Evolutionary conservation across 2,329 filamentous ascomycete genomes (phyloP).

Genomic region (Lecanosticta acicola): DNA sequence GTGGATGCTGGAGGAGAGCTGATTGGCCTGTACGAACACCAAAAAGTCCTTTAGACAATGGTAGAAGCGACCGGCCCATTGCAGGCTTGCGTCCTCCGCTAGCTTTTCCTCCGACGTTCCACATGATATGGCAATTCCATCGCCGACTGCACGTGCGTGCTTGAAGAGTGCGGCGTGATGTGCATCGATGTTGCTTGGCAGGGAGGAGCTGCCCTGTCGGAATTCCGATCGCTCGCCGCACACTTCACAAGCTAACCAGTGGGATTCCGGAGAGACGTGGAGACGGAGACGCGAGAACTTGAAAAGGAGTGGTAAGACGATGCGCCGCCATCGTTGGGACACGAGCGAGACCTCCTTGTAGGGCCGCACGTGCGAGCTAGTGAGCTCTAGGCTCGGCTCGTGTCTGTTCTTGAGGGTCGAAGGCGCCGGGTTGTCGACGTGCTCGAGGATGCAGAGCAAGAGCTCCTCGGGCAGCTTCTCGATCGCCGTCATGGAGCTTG

Average conservation of each 20-base stretch:
- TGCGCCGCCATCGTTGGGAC: constrained; percentile 49
- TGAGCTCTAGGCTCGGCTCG: constrained; percentile 45
- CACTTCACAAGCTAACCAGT: constrained; percentile 3
- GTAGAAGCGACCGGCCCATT: no score
- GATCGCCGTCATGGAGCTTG: constrained; percentile 10
- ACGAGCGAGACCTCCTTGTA: constrained; percentile 52
- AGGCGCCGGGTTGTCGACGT: constrained; percentile 47
- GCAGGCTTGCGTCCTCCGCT: no score
- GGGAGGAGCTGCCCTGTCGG: no score
- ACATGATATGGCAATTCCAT: no score
- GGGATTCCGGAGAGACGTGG: constrained; percentile 1
- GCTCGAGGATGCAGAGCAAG: constrained; percentile 52
- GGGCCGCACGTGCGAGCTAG: constrained; percentile 30
- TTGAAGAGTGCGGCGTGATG: no score
- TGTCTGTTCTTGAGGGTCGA: constrained; percentile 47
- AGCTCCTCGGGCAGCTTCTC: constrained; percentile 56
- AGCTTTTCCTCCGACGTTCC: no score
- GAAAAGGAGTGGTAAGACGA: constrained; percentile 54
- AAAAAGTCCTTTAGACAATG: constrained; percentile 15
- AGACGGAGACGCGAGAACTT: constrained; percentile 42
- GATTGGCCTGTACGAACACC: constrained; percentile 15
- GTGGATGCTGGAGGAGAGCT: constrained; percentile 29
- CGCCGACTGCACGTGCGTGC: no score
- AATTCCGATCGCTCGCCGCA: constrained; percentile 1
- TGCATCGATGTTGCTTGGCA: background rate